Evolutionary conservation across 768 basidiomycete species (phyloP), one percentile per base, ranked within the genome.

Genomic region (Pisolithus marmoratus): DNA sequence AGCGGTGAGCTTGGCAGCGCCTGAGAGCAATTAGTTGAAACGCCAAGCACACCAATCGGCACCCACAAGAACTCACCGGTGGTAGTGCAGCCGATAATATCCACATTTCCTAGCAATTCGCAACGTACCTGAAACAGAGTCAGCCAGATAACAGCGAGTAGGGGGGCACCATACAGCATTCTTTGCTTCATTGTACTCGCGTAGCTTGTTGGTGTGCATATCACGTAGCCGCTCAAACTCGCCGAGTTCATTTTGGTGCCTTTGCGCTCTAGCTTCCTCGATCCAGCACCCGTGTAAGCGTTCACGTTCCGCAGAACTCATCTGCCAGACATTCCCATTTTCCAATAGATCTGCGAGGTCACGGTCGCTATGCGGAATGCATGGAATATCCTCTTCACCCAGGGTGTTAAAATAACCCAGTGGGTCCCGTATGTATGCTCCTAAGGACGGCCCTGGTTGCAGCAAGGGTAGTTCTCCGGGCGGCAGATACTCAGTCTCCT

Each of bases 51-150:
- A 22, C 38, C 42, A 14, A 27, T 34, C 12, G 24, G 34, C n/a
- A 17, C 50, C 49, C 14, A 36, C n/a, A 12, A 12, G 34, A 34
- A 52, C 62, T 2, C 60, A 84, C 85, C 86, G 20, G 82, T 88
- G 0, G 87, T 90, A 0, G 88, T 91, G 54, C 86, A 88, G 6
- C 84, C 89, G 43, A 90, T 78, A 19, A 91, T 73, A 58, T 87
- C 78, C 0, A 78, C 73, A 6, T 72, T 63, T 29, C 64, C 61
- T 6, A 91, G 70, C 6, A 90, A 65, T 5, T 73, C 71, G 0
- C 82, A 76, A 11, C 82, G 75, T 46, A 72, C 66, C 87, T 90
- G 56, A 1, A 2, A 19, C 1, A 6, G 23, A 27, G 23, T 53
- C 31, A 54, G 43, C 37, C 8, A 5, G 42, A 1, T 31, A 26